Percentiles rank a stretch among this genome's conserved stretches.
Conservation (phyloP, 2,329 filamentous ascomycete genomes). For the Cordyceps javanica region DNA sequence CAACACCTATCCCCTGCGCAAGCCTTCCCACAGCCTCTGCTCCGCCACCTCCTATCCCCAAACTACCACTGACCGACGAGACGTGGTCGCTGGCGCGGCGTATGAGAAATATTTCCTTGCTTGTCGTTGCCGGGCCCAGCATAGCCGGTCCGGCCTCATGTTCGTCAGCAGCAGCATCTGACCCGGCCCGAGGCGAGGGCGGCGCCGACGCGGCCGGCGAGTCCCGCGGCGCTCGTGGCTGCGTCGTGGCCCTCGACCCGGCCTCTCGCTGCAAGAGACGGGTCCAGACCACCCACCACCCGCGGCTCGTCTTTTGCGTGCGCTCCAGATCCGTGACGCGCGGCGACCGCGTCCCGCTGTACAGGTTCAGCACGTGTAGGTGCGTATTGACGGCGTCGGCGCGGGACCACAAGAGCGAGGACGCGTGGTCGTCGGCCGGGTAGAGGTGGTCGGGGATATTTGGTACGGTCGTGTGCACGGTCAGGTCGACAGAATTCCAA, state of each 20-base stretch:
- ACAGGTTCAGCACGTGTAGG: constrained; percentile 55
- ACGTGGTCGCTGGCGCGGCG: constrained; percentile 53
- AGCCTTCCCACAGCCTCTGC: constrained; percentile 44
- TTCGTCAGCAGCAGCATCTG: constrained; percentile 1
- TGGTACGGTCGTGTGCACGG: constrained; percentile 58
- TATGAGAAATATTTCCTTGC: constrained; percentile 58
- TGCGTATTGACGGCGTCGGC: constrained; percentile 60
- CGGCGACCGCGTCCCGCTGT: constrained; percentile 35
- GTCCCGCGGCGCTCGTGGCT: constrained; percentile 13
- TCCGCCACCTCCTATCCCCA: constrained; percentile 35
- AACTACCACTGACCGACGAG: constrained; percentile 22
- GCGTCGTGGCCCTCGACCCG: background rate
- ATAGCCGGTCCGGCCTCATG: constrained; percentile 15
- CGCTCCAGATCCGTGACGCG: constrained; percentile 46
- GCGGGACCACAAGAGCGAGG: constrained; percentile 44
- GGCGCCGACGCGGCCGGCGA: background rate
- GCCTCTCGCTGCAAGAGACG: constrained; percentile 36
- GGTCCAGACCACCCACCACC: constrained; percentile 67
- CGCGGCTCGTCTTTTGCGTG: constrained; percentile 59
- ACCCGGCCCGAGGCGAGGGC: background rate
- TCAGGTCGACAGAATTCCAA: constrained; percentile 52
- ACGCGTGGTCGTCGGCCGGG: constrained; percentile 17
- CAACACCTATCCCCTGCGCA: constrained; percentile 68
- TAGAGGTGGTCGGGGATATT: constrained; percentile 49
- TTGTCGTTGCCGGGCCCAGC: constrained; percentile 19